Base-by-base conservation (phyloP, 2,329 filamentous ascomycete genomes). In the Cadophora malorum region DNA sequence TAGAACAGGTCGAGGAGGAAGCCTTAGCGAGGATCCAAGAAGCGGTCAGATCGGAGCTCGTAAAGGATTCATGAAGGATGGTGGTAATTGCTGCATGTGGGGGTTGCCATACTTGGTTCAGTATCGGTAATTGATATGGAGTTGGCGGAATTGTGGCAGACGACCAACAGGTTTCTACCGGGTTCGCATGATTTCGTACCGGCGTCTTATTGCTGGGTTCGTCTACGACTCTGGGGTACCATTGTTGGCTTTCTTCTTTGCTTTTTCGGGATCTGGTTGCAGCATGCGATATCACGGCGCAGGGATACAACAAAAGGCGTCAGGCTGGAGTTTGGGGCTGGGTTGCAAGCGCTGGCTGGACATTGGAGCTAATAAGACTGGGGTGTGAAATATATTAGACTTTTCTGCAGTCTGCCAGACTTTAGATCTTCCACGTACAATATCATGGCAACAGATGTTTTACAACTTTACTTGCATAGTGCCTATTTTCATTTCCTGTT, bases 1-100 rank as follows among this genome's bases (percentile, higher is more conserved):
- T 85, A 73, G 81, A 88, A 61, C 81, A 87, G 62, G 90, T 94
- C 67, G 84, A 89, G 79, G 79, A 79, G 28, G 84, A 88, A 63
- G 86, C 90, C 1, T 79, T 91, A 60, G 80, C 83, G 41, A 83
- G 83, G 71, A 88, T 90, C n/a, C 62, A 68, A 28, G 49, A 71
- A 19, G 71, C 70, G 4, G 62, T 78, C 19, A 53, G 68, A 50
- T 41, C 64, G 4, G 70, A 70, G 19, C 41, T 71, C 56, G 41
- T 61, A 9, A 67, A 33, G 19, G 70, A 73, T 55, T 69, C 67
- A 53, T 60, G 49, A 63, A 31, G n/a, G 4, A 33, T 28, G 19
- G 6, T 28, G 21, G 55, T 21, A 3, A 28, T 5, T 10, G 16
- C 5, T 41, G 28, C 10, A 33, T 10, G 62, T 38, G 50, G 23